Base-by-base conservation (phyloP, 768 basidiomycete genomes). In the Daedaleopsis nitida region DNA sequence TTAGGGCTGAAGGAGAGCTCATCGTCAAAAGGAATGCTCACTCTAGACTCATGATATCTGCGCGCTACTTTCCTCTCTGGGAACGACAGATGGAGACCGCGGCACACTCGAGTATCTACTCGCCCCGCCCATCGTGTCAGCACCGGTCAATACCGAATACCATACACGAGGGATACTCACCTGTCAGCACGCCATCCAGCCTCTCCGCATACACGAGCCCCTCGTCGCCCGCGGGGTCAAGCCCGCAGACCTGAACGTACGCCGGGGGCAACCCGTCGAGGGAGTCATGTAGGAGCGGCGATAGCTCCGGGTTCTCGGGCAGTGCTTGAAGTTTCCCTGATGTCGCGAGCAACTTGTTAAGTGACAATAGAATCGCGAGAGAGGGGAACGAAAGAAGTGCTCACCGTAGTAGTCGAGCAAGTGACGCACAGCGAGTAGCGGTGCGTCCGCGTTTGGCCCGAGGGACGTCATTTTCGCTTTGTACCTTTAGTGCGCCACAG, bases 191-290 rank as follows among this genome's bases (percentile, higher is more conserved):
- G 17, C 39, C 39, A 42, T 42, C 39, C 3, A 42, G 39, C 11
- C 39, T 42, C 38, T 65, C 58, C 19, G 66, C 68, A 42, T 72
- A 74, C 16, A 71, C 48, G 12, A 73, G 47, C 1, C 66, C 72
- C 27, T 73, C 73, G 54, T 74, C 73, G 19, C 71, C 58, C 27
- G 70, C 27, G 5, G 69, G 70, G 54, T 74, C 72, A 7, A 55
- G 24, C 2, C 70, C 72, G 35, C 50, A 42, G 19, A 73, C 59
- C 42, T 72, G 72, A 23, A 73, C 45, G 52, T 66, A 72, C 16
- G 65, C 59, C 0, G 68, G 62, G 0, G 72, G 66, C 2, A 72
- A 48, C 5, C 61, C 66, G 16, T 50, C 55, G 54, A 65, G 67
- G 5, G 68, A 65, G n/a, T 59, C 35, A 7, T 58, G 52, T 1